Base-by-base conservation (phyloP, 2,329 filamentous ascomycete genomes). In the Aspergillus sp. region DNA sequence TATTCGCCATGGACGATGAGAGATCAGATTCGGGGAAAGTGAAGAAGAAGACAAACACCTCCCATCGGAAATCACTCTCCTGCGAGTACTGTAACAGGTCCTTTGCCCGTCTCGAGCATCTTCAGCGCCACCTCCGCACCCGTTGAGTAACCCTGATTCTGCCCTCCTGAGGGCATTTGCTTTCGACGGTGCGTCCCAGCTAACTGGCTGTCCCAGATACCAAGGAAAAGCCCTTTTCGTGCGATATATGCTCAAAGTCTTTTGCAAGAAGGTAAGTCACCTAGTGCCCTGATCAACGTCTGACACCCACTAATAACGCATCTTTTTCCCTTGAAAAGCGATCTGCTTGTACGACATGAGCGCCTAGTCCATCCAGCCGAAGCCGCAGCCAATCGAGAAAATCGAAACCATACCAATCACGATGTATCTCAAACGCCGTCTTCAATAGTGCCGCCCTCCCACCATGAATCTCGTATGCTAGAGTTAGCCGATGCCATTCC, bases 81-180 rank as follows among this genome's bases (percentile, higher is more conserved):
- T 80, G 78, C 66, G 77, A 79, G 67, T 79, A 79, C 62, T 80
- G 77, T 68, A 77, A 75, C 64, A 69, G 78, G 61, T 74, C 77
- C 40, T 80, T 80, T 68, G 77, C 77, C 55, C 75, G 78, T 51
- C 66, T 80, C 61, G 78, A 80, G 69, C 78, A 80, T 72, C 77
- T 80, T 67, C 78, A 80, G 74, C 74, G 78, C 64, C 78, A 80
- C 75, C 77, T 80, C 72, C 76, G 78, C 72, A 80, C 78, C 63
- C 78, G 75, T 78, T 75, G 74, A 76, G 74, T 74, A 71, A 70
- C 71, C 70, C 71, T 70, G 59, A 57, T 51, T 39, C 48, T 55
- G 56, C 56, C 52, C 63, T 53, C 61, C 46, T 60, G 49, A 34
- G 47, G 44, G 13, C 22, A 24, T 34, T 51, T 24, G n/a, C 27